A percentile compares a stretch with the other conserved stretches of the same genome.
These are phyloP conservation scores for Xylaria flabelliformis DNA, from an alignment of 495 filamentous ascomycete species.

Conservation along the genomic window DNA sequence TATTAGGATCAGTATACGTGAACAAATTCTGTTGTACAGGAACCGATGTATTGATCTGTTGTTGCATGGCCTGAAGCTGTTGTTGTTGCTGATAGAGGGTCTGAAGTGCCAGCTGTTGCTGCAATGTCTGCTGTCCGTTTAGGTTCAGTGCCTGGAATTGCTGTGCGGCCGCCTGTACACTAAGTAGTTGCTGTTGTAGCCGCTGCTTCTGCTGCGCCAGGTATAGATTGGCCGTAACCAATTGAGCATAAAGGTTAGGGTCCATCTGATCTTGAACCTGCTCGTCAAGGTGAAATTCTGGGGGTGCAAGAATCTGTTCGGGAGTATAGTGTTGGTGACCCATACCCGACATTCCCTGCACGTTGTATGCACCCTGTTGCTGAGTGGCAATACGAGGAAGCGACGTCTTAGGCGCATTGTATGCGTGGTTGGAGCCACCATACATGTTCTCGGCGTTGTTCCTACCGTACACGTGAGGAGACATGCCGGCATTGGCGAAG, in stretches of 20 bases:
- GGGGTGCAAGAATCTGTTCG: slow-evolving; percentile 87
- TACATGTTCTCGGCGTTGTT: slow-evolving; percentile 58
- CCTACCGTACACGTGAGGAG: slow-evolving; percentile 48
- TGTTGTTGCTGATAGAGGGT: slow-evolving; percentile 65
- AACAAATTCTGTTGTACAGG: slow-evolving; percentile 66
- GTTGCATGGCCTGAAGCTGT: slow-evolving; percentile 75
- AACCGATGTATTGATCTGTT: slow-evolving; percentile 59
- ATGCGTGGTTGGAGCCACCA: slow-evolving; percentile 47
- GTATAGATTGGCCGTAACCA: slow-evolving; percentile 84
- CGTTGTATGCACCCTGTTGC: slow-evolving; percentile 45
- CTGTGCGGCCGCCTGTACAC: slow-evolving; percentile 66
- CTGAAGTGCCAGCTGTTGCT: slow-evolving; percentile 50
- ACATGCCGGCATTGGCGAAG: slow-evolving; percentile 65
- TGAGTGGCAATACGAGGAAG: slow-evolving; percentile 51
- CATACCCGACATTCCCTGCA: slow-evolving; percentile 32
- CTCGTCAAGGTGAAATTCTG: slow-evolving; percentile 73
- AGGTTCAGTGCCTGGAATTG: slow-evolving; percentile 80
- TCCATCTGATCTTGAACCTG: slow-evolving; percentile 73
- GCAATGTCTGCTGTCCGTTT: slow-evolving; percentile 51
- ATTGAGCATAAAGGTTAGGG: slow-evolving; percentile 79
- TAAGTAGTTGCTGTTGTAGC: slow-evolving; percentile 66
- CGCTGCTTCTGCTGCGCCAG: slow-evolving; percentile 88
- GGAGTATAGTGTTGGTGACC: slow-evolving; percentile 58
- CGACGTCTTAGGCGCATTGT: slow-evolving; percentile 60
- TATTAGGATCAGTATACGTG: slow-evolving; percentile 80